phyloP scores from a whole-genome alignment of 1,284 basidiomycete genomes.

The Psilocybe mexicana region DNA sequence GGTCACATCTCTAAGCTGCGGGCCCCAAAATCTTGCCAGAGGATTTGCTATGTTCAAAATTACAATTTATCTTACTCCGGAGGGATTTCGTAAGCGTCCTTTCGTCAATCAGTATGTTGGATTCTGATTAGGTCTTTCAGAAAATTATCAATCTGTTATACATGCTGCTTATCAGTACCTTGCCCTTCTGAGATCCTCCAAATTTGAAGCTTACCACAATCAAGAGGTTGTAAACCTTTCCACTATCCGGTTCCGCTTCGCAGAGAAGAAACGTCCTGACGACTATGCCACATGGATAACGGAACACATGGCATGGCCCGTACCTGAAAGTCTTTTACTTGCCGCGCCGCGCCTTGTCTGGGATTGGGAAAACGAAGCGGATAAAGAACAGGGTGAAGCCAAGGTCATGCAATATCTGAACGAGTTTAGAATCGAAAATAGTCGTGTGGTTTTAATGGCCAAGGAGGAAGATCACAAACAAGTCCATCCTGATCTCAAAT shows the following conservation, averaged over 20 bases:
- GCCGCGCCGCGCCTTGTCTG: constrained; percentile 74
- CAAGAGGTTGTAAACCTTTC: constrained; percentile 79
- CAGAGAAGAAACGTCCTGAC: constrained; percentile 83
- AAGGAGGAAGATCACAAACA: constrained; percentile 66
- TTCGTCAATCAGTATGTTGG: neutral
- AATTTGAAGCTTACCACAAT: constrained; percentile 76
- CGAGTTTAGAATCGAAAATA: constrained; percentile 58
- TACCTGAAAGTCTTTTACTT: constrained; percentile 80
- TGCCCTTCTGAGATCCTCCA: constrained; percentile 71
- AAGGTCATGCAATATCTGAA: constrained; percentile 70
- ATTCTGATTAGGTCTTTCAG: constrained; percentile 37
- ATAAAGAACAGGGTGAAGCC: constrained; percentile 41
- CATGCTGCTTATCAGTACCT: constrained; percentile 87
- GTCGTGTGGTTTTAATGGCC: constrained; percentile 80
- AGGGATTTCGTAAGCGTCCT: constrained; percentile 75
- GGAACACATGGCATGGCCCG: constrained; percentile 77
- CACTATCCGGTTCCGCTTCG: constrained; percentile 83
- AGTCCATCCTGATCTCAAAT: constrained; percentile 50
- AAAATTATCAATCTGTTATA: constrained; percentile 77
- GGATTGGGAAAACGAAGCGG: constrained; percentile 68
- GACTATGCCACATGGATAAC: constrained; percentile 82
- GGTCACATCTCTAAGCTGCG: constrained; percentile 81
- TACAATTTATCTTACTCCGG: constrained; percentile 78
- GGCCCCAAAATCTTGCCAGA: constrained; percentile 72
- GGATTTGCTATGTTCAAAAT: constrained; percentile 93